These are phyloP conservation scores for Musa schizocarpa DNA, from an alignment of 176 grass and related monocot species.

Conservation along the genomic window DNA sequence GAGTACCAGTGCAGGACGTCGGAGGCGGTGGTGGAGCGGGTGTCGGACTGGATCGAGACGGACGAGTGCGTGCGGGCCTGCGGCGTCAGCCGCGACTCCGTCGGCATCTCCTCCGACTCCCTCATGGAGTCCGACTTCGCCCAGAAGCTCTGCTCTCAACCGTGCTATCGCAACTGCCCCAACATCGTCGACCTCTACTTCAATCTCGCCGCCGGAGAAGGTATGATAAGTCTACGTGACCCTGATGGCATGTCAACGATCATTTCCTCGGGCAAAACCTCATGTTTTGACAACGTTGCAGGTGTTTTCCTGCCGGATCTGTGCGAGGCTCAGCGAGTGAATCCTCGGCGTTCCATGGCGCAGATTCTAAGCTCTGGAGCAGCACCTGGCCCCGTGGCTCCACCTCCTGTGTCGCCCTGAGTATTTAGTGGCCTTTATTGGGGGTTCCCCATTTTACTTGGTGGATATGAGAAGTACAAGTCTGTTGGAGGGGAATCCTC, in stretches of 20 bases:
- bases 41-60: conserved; percentile 34
- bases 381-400: conserved; percentile 9
- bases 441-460: too few species aligned
- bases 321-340: conserved; percentile 21
- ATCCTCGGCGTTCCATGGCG: conserved; percentile 31
- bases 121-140: conserved; percentile 40
- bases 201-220: conserved; percentile 73
- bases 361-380: conserved; percentile 31
- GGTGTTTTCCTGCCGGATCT: conserved; percentile 33
- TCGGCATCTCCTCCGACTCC: conserved; percentile 72
- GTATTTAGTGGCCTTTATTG: too few species aligned
- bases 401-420: not conserved
- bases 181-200: conserved; percentile 74
- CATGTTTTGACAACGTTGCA: not conserved
- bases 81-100: conserved; percentile 50
- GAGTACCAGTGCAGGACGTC: conserved; percentile 65
- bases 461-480: too few species aligned
- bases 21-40: conserved; percentile 37
- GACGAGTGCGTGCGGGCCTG: conserved; percentile 47
- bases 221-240: conserved; percentile 8
- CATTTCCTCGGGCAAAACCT: not conserved
- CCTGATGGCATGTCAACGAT: too few species aligned
- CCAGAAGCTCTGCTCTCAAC: conserved; percentile 34
- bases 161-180: conserved; percentile 49
- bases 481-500: too few species aligned